Percentiles rank a stretch among this genome's conserved stretches.
Conservation (phyloP, 352 stramenopile genomes). For the Phytophthora constricta region DNA sequence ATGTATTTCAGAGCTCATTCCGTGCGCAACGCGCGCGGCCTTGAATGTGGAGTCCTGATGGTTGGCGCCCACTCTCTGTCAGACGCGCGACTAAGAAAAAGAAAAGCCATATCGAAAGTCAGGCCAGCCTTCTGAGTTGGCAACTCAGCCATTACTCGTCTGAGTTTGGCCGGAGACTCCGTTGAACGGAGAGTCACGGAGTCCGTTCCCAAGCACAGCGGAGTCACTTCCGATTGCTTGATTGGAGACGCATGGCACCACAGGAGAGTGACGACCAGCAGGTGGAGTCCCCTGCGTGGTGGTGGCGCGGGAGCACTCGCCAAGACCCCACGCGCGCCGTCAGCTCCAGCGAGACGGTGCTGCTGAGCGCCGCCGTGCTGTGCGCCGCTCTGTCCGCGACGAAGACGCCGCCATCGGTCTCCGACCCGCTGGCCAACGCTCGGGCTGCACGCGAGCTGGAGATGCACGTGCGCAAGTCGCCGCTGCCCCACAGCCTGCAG, state of each 20-base stretch:
- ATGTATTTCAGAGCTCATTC: no score
- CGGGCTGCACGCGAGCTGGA: conserved; percentile 50
- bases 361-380: conserved; percentile 75
- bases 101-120: not conserved
- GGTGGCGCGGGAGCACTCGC: conserved; percentile 30
- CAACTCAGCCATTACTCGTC: no score
- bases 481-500: conserved; percentile 62
- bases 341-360: conserved; percentile 58
- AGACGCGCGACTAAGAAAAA: not conserved
- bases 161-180: no score
- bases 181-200: no score
- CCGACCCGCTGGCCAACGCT: conserved; percentile 20
- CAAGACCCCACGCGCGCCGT: conserved; percentile 14
- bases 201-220: no score
- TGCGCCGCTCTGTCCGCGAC: conserved; percentile 59
- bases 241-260: conserved; percentile 11
- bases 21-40: no score
- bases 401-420: conserved; percentile 22
- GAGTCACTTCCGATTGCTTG: no score
- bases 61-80: no score
- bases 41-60: no score
- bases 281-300: conserved; percentile 25
- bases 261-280: conserved; percentile 14
- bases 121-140: not conserved
- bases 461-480: conserved; percentile 62